phyloP scores from a whole-genome alignment of 2,329 filamentous ascomycete genomes.

The Talaromyces sp. region DNA sequence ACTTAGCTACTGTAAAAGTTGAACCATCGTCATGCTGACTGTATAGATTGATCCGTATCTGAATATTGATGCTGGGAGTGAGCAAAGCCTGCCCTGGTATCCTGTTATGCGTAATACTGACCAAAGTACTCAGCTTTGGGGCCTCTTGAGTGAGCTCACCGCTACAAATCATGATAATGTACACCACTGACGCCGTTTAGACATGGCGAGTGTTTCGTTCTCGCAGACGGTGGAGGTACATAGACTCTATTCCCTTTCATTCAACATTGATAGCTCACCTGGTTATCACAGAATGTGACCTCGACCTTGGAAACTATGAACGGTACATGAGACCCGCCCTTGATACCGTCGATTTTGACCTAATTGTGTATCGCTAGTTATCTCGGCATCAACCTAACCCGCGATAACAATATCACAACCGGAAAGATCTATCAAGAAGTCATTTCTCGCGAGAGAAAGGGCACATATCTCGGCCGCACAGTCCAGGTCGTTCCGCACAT shows the following conservation, averaged over 20 bases:
- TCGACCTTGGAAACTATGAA: slow-evolving; percentile 73
- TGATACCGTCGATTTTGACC: neutral
- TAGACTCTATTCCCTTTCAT: neutral
- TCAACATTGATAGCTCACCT: neutral
- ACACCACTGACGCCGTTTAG: slow-evolving; percentile 35
- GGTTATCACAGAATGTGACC: slow-evolving; percentile 39
- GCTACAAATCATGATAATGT: slow-evolving; percentile 58
- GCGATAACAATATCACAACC: slow-evolving; percentile 94
- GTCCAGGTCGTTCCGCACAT: slow-evolving; percentile 67
- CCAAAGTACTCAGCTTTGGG: neutral
- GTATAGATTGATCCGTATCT: slow-evolving; percentile 50
- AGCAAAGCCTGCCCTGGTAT: neutral
- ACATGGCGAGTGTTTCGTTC: slow-evolving; percentile 85
- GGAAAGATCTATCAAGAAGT: slow-evolving; percentile 93
- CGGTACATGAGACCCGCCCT: neutral
- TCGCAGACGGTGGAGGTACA: slow-evolving; percentile 74
- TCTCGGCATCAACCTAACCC: slow-evolving; percentile 71
- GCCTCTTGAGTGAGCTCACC: neutral
- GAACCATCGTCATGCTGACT: neutral
- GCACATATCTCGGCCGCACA: slow-evolving; percentile 81
- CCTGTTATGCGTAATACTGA: neutral
- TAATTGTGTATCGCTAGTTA: slow-evolving; percentile 48
- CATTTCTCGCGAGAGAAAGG: slow-evolving; percentile 59
- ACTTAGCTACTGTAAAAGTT: no score
- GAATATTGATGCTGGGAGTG: slow-evolving; percentile 69